Base-by-base conservation (phyloP, 2,329 filamentous ascomycete genomes). In the Westerdykella sp. region DNA sequence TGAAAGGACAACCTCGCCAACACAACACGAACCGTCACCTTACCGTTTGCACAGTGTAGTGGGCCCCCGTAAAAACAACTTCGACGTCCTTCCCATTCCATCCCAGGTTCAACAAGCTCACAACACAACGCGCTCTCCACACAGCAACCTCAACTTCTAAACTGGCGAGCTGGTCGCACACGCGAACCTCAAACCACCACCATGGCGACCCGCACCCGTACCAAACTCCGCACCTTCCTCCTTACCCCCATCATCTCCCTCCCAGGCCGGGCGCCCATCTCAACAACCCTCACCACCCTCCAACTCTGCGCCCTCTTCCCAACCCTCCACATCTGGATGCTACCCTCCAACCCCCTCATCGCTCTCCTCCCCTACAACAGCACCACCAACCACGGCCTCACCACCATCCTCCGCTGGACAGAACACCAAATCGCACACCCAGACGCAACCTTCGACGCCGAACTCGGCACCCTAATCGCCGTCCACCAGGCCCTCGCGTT, bases 321-420 rank as follows among this genome's bases (percentile, higher is more conserved):
- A 22, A 45, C 42, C 9, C 28, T 51, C 1, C 48, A 50, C 42
- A 45, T 42, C 28, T 48, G 45, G 39, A 40, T 45, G 34, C 36
- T 42, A 6, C 52, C 46, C 16, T 34, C 32, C 2, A 21, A 40
- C 25, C 47, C 52, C 4, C 10, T 4, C 21, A 31, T 46, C 9
- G 39, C 42, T n/a, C 30, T 50, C 9, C 44, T 53, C 14, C 48
- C 49, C 6, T 38, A 37, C 11, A 42, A 31, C 11, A 30, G 39
- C 31, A 36, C 49, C n/a, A 49, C 43, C 40, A 32, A 43, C 40
- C 22, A 34, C 10, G 48, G 50, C 31, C 21, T 51, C 4, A 9
- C n/a, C 23, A 30, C 28, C 23, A 48, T 45, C 13, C 39, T 53
- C 6, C 34, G 34, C 28, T 50, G 43, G 41, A 39, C 34, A 18